phyloP scores from a whole-genome alignment of 2,329 filamentous ascomycete genomes.

The Ophiostoma perfectum region DNA sequence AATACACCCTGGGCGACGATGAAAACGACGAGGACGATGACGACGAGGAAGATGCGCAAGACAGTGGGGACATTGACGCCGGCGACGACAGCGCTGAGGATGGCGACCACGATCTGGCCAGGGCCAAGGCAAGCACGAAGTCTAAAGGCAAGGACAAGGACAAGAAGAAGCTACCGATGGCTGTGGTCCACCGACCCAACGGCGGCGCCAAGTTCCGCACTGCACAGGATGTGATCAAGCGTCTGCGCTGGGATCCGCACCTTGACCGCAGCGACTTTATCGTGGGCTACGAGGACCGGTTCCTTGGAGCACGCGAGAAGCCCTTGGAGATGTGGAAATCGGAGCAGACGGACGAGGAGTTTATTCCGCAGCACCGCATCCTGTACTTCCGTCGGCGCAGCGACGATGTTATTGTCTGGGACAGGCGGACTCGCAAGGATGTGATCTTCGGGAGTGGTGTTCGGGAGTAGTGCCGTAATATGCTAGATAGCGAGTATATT shows the following conservation, averaged over 20 bases:
- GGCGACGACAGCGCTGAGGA: constrained; percentile 38
- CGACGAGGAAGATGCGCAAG: constrained; percentile 34
- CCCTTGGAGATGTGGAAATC: constrained; percentile 52
- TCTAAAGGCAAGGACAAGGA: constrained; percentile 29
- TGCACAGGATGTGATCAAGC: constrained; percentile 53
- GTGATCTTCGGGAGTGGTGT: constrained; percentile 44
- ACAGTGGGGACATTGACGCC: constrained; percentile 30
- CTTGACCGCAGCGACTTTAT: constrained; percentile 49
- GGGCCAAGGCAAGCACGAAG: constrained; percentile 27
- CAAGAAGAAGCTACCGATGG: constrained; percentile 22
- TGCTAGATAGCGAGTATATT: too few relatives aligned
- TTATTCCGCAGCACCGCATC: constrained; percentile 60
- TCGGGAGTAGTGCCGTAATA: neutral
- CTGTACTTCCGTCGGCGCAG: constrained; percentile 54
- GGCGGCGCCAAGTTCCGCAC: constrained; percentile 46
- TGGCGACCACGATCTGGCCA: constrained; percentile 28
- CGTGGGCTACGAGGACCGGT: constrained; percentile 58
- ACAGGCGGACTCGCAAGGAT: constrained; percentile 49
- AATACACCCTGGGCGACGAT: constrained; percentile 40
- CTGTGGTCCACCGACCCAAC: constrained; percentile 18
- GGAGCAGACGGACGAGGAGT: constrained; percentile 60
- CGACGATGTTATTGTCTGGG: constrained; percentile 52
- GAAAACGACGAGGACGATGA: constrained; percentile 42
- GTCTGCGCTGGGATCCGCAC: constrained; percentile 54
- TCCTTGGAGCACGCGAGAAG: constrained; percentile 50